Base-by-base conservation (phyloP, 345 rosid species). In the Erysimum cheiranthoides region DNA sequence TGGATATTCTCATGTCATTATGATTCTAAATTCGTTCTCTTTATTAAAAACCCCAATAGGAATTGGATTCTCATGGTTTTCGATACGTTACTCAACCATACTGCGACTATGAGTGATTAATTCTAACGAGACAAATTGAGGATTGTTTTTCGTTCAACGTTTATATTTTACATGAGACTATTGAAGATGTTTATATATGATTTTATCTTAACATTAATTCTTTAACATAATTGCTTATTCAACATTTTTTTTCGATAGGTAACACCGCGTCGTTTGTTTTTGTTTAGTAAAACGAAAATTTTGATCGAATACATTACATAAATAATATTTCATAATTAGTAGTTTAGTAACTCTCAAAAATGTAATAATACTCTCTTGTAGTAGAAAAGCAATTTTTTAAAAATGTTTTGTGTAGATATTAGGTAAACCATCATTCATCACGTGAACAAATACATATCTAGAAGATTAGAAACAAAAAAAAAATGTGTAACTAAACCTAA, bases 1-100 rank as follows among this genome's bases (percentile, higher is more conserved):
- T 72, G 81, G 81, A 78, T 78, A 71, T 78, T 72, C 81, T 51
- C 77, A 1, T 70, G 2, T 72, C 68, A 72, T 72, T 78, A 72
- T 78, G 66, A 65, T 71, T 64, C 73, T 40, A 71, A 65, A 6
- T 71, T 77, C 68, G 16, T 71, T 38, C 71, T 58, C 76, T 77
- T 77, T 71, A 63, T 77, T 16, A 78, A 78, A 71, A 66, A 42
- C 42, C 73, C 16, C 68, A 72, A 46, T 40, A 66, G 42, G 77
- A 72, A 78, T 78, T 72, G 47, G 77, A 66, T 78, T 66, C 77
- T 72, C 73, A 16, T 72, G 31, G 77, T 47, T 60, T 72, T 66
- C 58, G 73, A 59, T 78, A 65, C 59, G 16, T 68, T 66, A 34
- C 58, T 46, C 31, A 66, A 17, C 66, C 66, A 63, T 70, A 64